Evolutionary conservation across 83 land plant species (phyloP).

Genomic region (Picea mariana): DNA sequence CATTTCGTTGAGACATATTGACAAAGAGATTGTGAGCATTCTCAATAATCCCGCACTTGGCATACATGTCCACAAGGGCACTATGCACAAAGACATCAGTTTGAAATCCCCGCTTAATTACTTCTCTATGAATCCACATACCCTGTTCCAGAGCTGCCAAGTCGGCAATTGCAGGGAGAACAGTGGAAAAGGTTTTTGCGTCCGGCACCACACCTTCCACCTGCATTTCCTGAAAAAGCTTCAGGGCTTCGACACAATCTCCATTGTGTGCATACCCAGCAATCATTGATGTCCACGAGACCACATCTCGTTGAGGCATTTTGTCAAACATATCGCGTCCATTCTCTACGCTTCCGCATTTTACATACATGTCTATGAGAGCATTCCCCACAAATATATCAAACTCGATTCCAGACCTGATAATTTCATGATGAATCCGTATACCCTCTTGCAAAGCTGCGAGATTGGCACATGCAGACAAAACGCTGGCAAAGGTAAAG

Average conservation of each 20-base stretch:
- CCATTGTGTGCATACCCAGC: not conserved
- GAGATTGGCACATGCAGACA: not conserved
- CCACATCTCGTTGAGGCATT: not conserved
- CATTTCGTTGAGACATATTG: conserved; percentile 11
- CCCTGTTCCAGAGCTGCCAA: not conserved
- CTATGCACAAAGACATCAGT: conserved; percentile 44
- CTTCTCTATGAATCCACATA: conserved; percentile 40
- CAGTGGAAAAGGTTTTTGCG: conserved; percentile 32
- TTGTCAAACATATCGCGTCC: conserved; percentile 1
- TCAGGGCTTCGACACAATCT: not conserved
- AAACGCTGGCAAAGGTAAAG: not conserved
- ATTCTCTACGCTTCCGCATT: conserved; percentile 13
- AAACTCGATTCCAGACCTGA: not conserved
- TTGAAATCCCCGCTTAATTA: conserved; percentile 36
- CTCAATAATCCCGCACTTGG: conserved; percentile 21
- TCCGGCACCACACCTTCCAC: not conserved
- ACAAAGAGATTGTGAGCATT: not conserved
- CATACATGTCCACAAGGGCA: conserved; percentile 49
- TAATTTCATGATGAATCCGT: not conserved
- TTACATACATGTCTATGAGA: not conserved
- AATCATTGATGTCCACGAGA: conserved; percentile 1
- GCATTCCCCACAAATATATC: not conserved
- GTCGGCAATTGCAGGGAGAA: conserved; percentile 40
- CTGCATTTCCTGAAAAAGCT: not conserved
- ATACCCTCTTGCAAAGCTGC: not conserved